phyloP scores from a whole-genome alignment of 805 yeast species.

The Metschnikowia dekortorum region DNA sequence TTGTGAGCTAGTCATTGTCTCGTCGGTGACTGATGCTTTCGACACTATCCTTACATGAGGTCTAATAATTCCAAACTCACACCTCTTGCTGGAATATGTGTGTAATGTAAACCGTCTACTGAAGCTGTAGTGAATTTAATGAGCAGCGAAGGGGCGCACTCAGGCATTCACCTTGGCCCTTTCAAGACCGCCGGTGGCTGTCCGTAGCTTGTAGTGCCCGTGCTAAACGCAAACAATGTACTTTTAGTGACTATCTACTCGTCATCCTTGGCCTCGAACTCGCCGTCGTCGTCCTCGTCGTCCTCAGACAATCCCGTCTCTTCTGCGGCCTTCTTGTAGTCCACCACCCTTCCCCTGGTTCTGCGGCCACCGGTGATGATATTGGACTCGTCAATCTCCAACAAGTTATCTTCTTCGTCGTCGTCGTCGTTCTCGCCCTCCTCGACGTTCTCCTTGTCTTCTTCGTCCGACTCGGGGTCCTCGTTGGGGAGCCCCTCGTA shows the following conservation, averaged over 20 bases:
- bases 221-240: background rate
- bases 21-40: background rate
- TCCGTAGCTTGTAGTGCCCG: background rate
- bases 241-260: background rate
- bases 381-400: slow-evolving; percentile 76
- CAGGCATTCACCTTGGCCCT: no score
- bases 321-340: slow-evolving; percentile 75
- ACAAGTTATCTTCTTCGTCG: slow-evolving; percentile 71
- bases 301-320: slow-evolving; percentile 54
- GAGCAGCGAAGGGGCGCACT: no score
- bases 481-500: slow-evolving; percentile 56
- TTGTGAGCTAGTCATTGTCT: background rate
- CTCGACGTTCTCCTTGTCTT: slow-evolving; percentile 35
- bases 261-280: slow-evolving; percentile 42
- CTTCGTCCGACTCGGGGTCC: slow-evolving; percentile 36
- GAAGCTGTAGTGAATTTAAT: no score
- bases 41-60: background rate
- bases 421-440: slow-evolving; percentile 51
- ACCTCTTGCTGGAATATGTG: no score
- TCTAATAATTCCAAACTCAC: background rate
- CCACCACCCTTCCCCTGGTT: slow-evolving; percentile 86
- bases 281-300: slow-evolving; percentile 47
- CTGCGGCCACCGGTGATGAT: slow-evolving; percentile 83
- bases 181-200: no score
- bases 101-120: no score